Evolutionary conservation across 2,329 filamentous ascomycete species (phyloP).

Genomic region (Sarocladium strictum): DNA sequence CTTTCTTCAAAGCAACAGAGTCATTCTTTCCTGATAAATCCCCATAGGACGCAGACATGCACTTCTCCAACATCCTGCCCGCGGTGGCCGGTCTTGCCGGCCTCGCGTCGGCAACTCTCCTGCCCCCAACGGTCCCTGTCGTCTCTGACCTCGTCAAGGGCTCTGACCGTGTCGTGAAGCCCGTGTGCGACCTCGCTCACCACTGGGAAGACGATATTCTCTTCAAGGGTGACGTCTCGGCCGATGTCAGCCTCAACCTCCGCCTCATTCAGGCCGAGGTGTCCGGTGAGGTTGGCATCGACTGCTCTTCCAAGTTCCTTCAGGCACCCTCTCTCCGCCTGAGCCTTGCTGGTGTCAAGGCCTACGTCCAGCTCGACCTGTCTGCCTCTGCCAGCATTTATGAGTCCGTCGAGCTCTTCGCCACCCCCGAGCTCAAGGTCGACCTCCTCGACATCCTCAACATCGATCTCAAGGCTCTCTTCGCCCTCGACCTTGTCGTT

Average conservation of each 20-base stretch:
- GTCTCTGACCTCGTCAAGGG: slow-evolving; percentile 4
- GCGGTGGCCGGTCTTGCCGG: slow-evolving; percentile 12
- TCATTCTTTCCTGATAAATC: slow-evolving; percentile 12
- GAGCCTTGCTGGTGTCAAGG: slow-evolving; percentile 43
- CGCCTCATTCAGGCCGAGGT: slow-evolving; percentile 30
- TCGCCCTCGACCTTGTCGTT: slow-evolving; percentile 47
- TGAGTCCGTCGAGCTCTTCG: slow-evolving; percentile 45
- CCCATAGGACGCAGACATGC: slow-evolving; percentile 9
- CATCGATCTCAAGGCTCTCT: slow-evolving; percentile 35
- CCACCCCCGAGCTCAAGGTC: slow-evolving; percentile 28
- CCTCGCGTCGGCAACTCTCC: slow-evolving; percentile 9
- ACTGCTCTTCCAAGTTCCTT: slow-evolving; percentile 34
- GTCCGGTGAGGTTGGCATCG: slow-evolving; percentile 40
- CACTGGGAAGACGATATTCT: slow-evolving; percentile 13
- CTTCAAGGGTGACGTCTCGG: slow-evolving; percentile 11
- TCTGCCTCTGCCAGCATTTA: slow-evolving; percentile 37
- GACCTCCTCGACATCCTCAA: slow-evolving; percentile 33
- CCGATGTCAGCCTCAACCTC: slow-evolving; percentile 18
- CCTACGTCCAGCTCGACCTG: slow-evolving; percentile 45
- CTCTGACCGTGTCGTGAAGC: background rate
- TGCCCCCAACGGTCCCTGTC: slow-evolving; percentile 3
- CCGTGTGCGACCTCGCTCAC: slow-evolving; percentile 11
- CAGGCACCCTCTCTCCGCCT: slow-evolving; percentile 35
- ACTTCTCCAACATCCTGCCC: slow-evolving; percentile 10
- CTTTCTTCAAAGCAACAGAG: slow-evolving; percentile 8